A percentile compares a stretch with the other conserved stretches of the same genome.
Conservation (phyloP, 2,329 filamentous ascomycete genomes). For the Cladosporium sp. region DNA sequence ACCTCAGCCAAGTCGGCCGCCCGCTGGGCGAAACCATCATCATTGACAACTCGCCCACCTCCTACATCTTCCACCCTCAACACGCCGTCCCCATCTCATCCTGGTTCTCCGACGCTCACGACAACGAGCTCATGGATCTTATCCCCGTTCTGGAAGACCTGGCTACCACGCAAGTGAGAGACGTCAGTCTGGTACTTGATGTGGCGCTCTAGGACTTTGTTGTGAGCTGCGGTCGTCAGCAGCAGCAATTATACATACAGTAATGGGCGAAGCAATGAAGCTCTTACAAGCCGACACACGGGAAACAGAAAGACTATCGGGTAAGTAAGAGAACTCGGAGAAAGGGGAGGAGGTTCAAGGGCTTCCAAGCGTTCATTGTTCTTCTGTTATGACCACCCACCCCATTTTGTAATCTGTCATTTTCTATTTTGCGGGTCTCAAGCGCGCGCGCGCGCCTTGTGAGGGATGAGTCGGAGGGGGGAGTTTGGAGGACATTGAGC, state of each 20-base stretch:
- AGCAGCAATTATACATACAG: neutral
- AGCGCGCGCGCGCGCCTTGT: no score
- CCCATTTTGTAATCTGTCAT: no score
- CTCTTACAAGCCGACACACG: neutral
- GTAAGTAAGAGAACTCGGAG: neutral
- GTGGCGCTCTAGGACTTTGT: slow-evolving; percentile 56
- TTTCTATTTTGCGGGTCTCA: no score
- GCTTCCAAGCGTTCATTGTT: no score
- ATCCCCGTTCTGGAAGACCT: slow-evolving; percentile 98
- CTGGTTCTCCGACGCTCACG: slow-evolving; percentile 99
- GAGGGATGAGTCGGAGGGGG: no score
- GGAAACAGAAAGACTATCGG: neutral
- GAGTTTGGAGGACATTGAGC: no score
- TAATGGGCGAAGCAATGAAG: neutral
- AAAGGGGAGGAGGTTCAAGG: neutral
- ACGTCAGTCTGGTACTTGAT: slow-evolving; percentile 96
- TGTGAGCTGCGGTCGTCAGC: slow-evolving; percentile 1
- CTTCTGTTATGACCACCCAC: no score
- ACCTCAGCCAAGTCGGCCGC: slow-evolving; percentile 92
- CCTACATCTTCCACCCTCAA: slow-evolving; percentile 99
- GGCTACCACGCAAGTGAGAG: slow-evolving; percentile 79
- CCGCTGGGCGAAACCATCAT: slow-evolving; percentile 98
- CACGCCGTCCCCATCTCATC: slow-evolving; percentile 99
- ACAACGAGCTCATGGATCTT: slow-evolving; percentile 95
- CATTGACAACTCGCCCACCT: slow-evolving; percentile 98